phyloP scores from a whole-genome alignment of 176 grass and related monocot species.

The Secale cereale region DNA sequence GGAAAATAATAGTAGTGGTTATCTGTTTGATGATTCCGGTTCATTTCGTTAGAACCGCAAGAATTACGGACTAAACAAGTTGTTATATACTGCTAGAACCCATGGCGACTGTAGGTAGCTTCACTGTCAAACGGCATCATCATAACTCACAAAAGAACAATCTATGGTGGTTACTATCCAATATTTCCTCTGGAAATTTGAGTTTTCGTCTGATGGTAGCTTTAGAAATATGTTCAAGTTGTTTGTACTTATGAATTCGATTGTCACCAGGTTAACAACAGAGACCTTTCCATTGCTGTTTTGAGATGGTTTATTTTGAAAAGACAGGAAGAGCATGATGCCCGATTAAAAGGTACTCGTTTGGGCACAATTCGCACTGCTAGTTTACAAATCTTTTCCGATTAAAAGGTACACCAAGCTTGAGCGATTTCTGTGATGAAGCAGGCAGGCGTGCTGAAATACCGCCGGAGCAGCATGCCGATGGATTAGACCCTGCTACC shows the following conservation, averaged over 20 bases:
- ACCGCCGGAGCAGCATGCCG: background rate
- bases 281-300: constrained; percentile 51
- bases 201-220: background rate
- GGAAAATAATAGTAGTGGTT: background rate
- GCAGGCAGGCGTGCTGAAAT: constrained; percentile 9
- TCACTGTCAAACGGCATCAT: background rate
- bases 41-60: background rate
- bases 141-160: background rate
- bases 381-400: background rate
- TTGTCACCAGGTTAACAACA: constrained; percentile 48
- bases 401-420: background rate
- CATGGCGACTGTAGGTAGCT: background rate
- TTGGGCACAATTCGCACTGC: background rate
- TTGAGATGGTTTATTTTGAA: constrained; percentile 44
- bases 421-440: constrained; percentile 2
- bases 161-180: background rate
- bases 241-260: background rate
- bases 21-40: background rate
- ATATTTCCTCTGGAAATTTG: background rate
- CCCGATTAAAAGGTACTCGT: constrained; percentile 6
- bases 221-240: background rate
- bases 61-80: background rate
- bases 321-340: constrained; percentile 39
- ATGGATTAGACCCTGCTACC: background rate
- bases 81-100: background rate